Base-by-base conservation (phyloP, 1,139 yeast genomes). In the Candida labiduridarum region DNA sequence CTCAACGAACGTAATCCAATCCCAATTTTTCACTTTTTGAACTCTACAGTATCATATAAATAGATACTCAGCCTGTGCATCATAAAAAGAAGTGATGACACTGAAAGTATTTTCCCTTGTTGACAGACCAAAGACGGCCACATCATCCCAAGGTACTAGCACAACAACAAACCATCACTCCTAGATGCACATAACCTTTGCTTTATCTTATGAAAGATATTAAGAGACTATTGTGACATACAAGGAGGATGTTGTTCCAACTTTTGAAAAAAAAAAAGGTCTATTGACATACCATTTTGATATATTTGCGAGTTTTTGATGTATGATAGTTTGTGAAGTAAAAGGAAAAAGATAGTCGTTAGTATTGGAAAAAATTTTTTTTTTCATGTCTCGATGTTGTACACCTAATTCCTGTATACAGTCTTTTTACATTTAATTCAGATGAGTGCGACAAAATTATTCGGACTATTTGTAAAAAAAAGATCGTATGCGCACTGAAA, bases 31-130 rank as follows among this genome's bases (percentile, higher is more conserved):
- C 41, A 40, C 43, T 41, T 38, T 41, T 46, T 44, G 4, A 3
- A 54, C 77, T 71, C 78, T 72, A 72, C 77, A 71, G 76, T 71
- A 72, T 51, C 57, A 31, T 67, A 7, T 25, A 25, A 41, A 48
- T 54, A 59, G 72, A 70, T 71, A 70, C 78, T 72, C 77, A 72
- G 76, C 76, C 78, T 69, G 75, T 71, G 76, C 72, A 65, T 66
- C 77, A 45, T 47, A 12, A 44, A 45, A 71, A 70, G 74, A 63
- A 68, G 70, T 65, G 72, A 66, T 60, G 59, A 47, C 54, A 48
- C 50, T 48, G 22, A 34, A 31, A 41, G 36, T 46, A 46, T 41
- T 14, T 39, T 29, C 40, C 34, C 43, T 6, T 27, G 15, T 12
- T 10, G 15, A 8, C 29, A 25, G 22, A 25, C 29, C 29, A 8